Base-by-base conservation (phyloP, 768 basidiomycete species). In the Amanita pseudoporphyria region DNA sequence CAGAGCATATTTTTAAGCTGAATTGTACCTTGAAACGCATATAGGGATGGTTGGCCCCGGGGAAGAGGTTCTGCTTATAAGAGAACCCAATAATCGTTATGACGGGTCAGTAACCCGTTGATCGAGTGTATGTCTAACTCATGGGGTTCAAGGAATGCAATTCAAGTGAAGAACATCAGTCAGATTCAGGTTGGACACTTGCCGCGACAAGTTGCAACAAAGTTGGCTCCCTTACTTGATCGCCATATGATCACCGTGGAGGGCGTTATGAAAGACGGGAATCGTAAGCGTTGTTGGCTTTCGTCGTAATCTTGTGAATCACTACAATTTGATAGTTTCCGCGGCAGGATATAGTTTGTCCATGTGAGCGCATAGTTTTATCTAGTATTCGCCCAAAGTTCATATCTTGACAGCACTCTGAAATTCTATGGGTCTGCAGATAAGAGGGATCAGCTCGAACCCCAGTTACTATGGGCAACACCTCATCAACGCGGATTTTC, bases 111-210 rank as follows among this genome's bases (percentile, higher is more conserved):
- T 16, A 7, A 64, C 56, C 21, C 24, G 22, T 9, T 6, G 7
- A 7, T 21, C 12, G 40, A 36, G 14, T 18, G 31, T 32, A 10
- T 30, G 31, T 5, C 10, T 47, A 33, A 16, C 22, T 32, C 6
- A 49, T 16, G 30, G 14, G 16, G 46, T 10, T 22, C 49, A 41
- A 87, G 84, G 24, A 87, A 89, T 62, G 84, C 86, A 1, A 82
- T 90, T 21, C 78, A 87, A 68, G 89, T 93, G 22, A 71, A 77
- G 60, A 94, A 94, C 58, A 89, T 91, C 36, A 70, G 74, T 1
- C 69, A 71, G 1, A 67, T 67, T 10, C 84, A 91, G 73, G 89
- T 94, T 2, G 91, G 91, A 1, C 91, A 93, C 64, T 60, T 93
- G 19, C 82, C 87, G 1, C 73, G 76, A 30, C 66, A 64, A 18